Base-by-base conservation (phyloP, 2,329 filamentous ascomycete genomes). In the Harringtonia lauricola region DNA sequence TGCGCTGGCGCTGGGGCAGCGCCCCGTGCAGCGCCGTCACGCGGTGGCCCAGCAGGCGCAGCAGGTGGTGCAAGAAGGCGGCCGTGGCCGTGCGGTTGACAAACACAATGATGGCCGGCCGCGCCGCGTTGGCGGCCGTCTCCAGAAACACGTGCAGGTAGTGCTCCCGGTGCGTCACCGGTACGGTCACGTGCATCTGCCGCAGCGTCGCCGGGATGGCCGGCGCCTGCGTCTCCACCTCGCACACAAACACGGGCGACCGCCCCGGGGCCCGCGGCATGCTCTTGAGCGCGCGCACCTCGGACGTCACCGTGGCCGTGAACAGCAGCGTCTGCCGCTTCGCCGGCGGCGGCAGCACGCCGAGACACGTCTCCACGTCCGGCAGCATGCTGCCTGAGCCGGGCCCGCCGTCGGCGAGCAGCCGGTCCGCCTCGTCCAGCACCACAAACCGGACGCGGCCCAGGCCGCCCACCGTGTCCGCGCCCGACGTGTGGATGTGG, bases 281-380 rank as follows among this genome's bases (percentile, higher is more conserved):
- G 46, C 83, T 76, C 62, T 94, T 92, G 47, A 96, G 66, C 3
- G 86, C 86, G 40, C 86, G 79, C 4, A 98, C 88, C 66, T 96
- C 90, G 3, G 86, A 80, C 0, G 92, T 96, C 36, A 98, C 81
- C 2, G 92, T 98, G 15, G 92, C 92, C 9, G 92, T 98, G 66
- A 98, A 98, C 3, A 98, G 76, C 15, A 94, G 76, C 0, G 90
- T 98, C 62, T 98, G 89, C n/a, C 92, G 77, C 56, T 86, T 71
- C 2, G 74, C 65, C 5, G 86, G 76, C 1, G 85, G 79, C 0
- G 92, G 92, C 1, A 98, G 72, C 2, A 82, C 81, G 2, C 79
- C 81, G 4, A 98, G 71, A 57, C 89, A 95, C 48, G 87, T 86
- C 59, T 94, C 86, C 2, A 98, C 79, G 56, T 95, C 92, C 5